These are phyloP conservation scores for Wickerhamiella brachini DNA, from an alignment of 805 yeast genomes.

Conservation along the genomic window DNA sequence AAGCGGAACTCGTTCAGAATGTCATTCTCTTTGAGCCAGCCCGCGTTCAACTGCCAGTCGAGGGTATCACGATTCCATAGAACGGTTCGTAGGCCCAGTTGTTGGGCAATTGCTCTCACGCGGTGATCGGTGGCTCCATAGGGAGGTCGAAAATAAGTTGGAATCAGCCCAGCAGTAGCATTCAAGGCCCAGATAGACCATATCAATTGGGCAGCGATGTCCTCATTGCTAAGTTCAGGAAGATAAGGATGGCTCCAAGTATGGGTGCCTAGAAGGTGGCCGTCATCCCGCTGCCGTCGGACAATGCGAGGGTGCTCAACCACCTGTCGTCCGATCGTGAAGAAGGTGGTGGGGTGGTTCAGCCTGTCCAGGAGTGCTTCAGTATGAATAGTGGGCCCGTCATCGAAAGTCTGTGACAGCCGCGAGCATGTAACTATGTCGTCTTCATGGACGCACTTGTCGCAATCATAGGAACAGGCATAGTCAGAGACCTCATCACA, in stretches of 20 bases:
- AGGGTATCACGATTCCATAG: constrained; percentile 86
- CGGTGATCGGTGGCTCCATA: constrained; percentile 90
- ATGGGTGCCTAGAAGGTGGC: constrained; percentile 77
- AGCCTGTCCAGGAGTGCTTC: constrained; percentile 42
- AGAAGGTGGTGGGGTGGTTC: constrained; percentile 45
- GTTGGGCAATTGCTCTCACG: constrained; percentile 61
- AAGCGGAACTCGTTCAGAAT: constrained; percentile 41
- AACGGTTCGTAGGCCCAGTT: constrained; percentile 77
- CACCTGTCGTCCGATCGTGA: constrained; percentile 71
- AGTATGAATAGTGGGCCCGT: constrained; percentile 78
- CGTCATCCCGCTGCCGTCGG: constrained; percentile 36
- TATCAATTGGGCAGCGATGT: constrained; percentile 75
- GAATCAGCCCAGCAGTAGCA: constrained; percentile 76
- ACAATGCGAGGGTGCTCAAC: constrained; percentile 67
- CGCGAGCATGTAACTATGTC: constrained; percentile 64
- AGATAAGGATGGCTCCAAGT: constrained; percentile 87
- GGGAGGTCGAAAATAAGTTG: constrained; percentile 93
- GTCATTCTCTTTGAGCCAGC: constrained; percentile 36
- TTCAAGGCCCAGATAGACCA: constrained; percentile 99
- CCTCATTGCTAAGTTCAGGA: constrained; percentile 64
- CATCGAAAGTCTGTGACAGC: constrained; percentile 84
- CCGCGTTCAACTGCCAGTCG: constrained; percentile 68
- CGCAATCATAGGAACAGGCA: constrained; percentile 77
- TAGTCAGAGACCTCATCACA: constrained; percentile 40
- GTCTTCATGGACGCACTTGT: constrained; percentile 58